A percentile compares a stretch with the other conserved stretches of the same genome.
Conservation (phyloP, 805 yeast species). For the Monosporozyma solicola region DNA sequence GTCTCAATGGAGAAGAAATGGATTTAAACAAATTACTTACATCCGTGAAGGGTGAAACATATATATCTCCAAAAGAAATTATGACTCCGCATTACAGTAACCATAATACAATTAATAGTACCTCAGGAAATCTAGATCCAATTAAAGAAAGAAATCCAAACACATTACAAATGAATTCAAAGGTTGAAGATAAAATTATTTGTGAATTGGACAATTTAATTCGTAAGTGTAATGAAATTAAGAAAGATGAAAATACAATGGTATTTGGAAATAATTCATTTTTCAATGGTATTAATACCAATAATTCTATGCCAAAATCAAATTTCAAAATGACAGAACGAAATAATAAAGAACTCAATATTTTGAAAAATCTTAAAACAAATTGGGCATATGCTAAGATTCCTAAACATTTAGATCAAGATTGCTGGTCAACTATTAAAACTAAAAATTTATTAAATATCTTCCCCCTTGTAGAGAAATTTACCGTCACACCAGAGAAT, state of each 20-base stretch:
- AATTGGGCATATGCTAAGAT: slow-evolving; percentile 41
- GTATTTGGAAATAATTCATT: neutral
- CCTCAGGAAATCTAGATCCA: neutral
- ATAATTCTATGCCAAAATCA: neutral
- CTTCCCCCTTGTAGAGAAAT: slow-evolving; percentile 87
- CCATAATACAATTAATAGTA: neutral
- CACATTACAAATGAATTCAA: neutral
- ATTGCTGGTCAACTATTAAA: slow-evolving; percentile 29
- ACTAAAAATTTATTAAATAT: slow-evolving; percentile 50
- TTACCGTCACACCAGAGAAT: slow-evolving; percentile 56
- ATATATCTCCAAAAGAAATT: neutral
- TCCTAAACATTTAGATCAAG: slow-evolving; percentile 19
- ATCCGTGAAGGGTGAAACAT: neutral
- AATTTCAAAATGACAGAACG: neutral
- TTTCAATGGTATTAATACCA: neutral
- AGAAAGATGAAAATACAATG: neutral
- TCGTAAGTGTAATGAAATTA: neutral
- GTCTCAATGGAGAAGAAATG: slow-evolving; percentile 3
- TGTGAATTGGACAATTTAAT: neutral
- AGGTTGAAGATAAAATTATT: neutral
- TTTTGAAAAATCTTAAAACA: slow-evolving; percentile 16
- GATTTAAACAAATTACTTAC: neutral
- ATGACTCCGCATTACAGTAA: neutral
- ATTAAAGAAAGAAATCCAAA: neutral
- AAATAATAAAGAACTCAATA: slow-evolving; percentile 8